Evolutionary conservation across 1,284 basidiomycete species (phyloP), one percentile per base, ranked within the genome.

Genomic region (Cutaneotrichosporon cutaneum): DNA sequence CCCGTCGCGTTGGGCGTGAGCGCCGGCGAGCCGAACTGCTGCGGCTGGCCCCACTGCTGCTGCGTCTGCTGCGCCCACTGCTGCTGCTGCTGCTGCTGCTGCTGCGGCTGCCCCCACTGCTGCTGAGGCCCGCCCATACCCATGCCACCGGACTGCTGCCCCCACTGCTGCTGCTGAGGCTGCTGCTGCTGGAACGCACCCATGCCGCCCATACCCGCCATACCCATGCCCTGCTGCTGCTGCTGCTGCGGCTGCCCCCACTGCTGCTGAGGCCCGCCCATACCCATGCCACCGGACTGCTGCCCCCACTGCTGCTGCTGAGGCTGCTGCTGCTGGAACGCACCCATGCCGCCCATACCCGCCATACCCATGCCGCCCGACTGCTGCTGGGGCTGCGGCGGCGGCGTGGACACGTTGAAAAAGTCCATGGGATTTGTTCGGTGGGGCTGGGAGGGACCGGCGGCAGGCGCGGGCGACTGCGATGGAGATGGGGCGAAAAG

Each of bases 381-480:
- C n/a, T n/a, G 57, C 39, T 56, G 59, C 22, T 58, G 59, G 33
- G 50, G 52, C 45, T 55, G 53, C 1, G 51, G 60, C 22, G 64
- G 59, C 11, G 52, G 32, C 24, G 67, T 68, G 13, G 69, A 45
- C 11, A 58, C 72, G 60, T 74, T 73, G 72, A 77, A 77, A 67
- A 78, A 76, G n/a, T 73, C 69, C 77, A 77, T 79, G 18, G 76
- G 76, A 59, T 77, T 73, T 60, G 73, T 69, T 51, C 68, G 61
- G 35, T 58, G 55, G 1, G 33, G 13, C 35, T 63, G 66, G 6
- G 59, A 61, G 16, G 62, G 48, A 2, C 54, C 60, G 2, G 63
- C 59, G 3, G 45, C 58, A 21, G 66, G 59, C 4, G 62, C 51
- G 9, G 72, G 70, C 2, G 74, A 71, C 11, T 68, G 61, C 0